Conservation (phyloP, 1,284 basidiomycete genomes). For the Fomitopsis betulina region DNA sequence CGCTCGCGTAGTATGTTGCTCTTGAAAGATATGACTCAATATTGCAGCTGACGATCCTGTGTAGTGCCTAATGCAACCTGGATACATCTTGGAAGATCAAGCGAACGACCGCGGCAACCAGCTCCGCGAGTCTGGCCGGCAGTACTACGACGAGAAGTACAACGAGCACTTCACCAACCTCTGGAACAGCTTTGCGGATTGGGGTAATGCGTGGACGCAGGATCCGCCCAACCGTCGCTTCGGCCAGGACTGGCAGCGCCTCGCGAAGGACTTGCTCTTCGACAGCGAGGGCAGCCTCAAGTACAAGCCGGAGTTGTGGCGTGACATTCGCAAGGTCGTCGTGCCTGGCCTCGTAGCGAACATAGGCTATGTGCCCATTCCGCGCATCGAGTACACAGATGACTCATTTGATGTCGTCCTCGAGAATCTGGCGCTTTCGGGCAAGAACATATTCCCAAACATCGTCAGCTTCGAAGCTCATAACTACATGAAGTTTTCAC, state of each 20-base stretch:
- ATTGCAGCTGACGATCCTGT: not conserved
- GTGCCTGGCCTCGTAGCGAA: conserved; percentile 75
- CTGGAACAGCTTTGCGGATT: conserved; percentile 64
- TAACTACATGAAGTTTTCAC: conserved; percentile 80
- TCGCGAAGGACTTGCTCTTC: conserved; percentile 69
- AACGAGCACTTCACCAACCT: conserved; percentile 79
- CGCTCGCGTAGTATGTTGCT: conserved; percentile 33
- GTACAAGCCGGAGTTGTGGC: conserved; percentile 90
- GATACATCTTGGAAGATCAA: conserved; percentile 82
- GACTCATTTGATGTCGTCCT: conserved; percentile 84
- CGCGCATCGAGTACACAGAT: conserved; percentile 89
- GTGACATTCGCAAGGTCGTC: conserved; percentile 80
- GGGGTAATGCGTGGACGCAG: conserved; percentile 80
- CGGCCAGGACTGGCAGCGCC: conserved; percentile 77
- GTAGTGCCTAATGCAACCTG: conserved; percentile 78
- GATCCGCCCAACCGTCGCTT: conserved; percentile 83
- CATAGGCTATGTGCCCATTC: conserved; percentile 88
- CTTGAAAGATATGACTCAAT: too few relatives aligned
- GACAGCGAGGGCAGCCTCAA: conserved; percentile 68
- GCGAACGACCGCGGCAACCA: conserved; percentile 59
- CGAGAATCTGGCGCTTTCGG: conserved; percentile 89
- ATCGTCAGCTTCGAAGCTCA: conserved; percentile 77
- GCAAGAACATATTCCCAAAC: conserved; percentile 80
- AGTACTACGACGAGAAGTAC: conserved; percentile 86
- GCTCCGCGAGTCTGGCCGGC: conserved; percentile 63